Base-by-base conservation (phyloP, 257 asterid species). In the Coffea eugenioides region DNA sequence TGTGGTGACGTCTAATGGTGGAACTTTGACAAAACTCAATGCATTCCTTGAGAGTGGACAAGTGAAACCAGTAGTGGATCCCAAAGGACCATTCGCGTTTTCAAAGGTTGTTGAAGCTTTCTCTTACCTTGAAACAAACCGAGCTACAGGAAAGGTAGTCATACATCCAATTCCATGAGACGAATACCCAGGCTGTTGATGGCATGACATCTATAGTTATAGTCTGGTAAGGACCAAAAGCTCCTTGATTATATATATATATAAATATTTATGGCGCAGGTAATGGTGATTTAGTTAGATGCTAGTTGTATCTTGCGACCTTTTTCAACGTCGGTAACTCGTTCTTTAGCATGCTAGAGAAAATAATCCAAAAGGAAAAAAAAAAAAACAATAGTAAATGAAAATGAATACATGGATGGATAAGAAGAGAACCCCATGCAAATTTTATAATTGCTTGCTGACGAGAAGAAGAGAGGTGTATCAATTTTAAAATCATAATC, bases 121-220 rank as follows among this genome's bases (percentile, higher is more conserved):
- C 85, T 88, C 97, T 25, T 76, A 93, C 74, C 86, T 95, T 76
- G 97, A 93, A 81, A 89, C 98, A 20, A 86, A 85, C 27, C 89
- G 91, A 20, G 97, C 98, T 54, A 82, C 91, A 12, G 98, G 99
- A 2, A 95, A 95, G 74, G 96, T 95, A 73, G 97, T 93, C 66
- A 82, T 95, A 66, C 76, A 85, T 79, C 99, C 99, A 7, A 88
- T 95, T 81, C 97, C 96, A 82, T 93, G 90, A 93, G 18, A 68
- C 39, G 16, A 73, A 43, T 18, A 23, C 7, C 6, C 18, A 4
- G 31, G 51, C 11, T 75, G 70, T 11, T 51, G 54, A 21, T 65
- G 62, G 34, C 48, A 71, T 49, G 25, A 12, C 16, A 16, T 11
- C 15, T 69, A n/a, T 52, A 12, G 8, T 21, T 39, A 31, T 31